These are phyloP conservation scores for Protostelium mycophagum DNA, from an alignment of 78 protist genomes.

Conservation along the genomic window DNA sequence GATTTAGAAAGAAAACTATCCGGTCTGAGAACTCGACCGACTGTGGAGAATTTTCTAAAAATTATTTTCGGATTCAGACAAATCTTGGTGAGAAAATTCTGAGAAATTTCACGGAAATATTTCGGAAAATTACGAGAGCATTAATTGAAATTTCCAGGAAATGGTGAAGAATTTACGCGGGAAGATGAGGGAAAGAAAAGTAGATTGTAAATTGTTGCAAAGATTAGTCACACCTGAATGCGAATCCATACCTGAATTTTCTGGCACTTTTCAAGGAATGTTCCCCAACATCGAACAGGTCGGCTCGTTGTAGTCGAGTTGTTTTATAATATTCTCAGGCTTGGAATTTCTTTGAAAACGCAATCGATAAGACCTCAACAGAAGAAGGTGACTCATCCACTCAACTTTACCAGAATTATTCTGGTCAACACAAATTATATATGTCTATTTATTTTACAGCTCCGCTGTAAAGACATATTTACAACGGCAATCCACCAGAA, in stretches of 20 bases:
- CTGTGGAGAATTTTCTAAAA: background rate
- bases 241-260: background rate
- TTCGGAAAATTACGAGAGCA: too few species aligned
- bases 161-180: background rate
- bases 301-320: background rate
- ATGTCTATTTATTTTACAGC: too few species aligned
- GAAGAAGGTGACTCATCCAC: background rate
- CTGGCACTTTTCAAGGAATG: background rate
- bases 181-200: background rate
- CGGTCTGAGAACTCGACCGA: background rate
- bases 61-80: background rate
- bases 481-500: too few species aligned
- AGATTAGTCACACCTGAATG: background rate
- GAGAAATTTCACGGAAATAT: too few species aligned
- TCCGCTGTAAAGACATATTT: too few species aligned
- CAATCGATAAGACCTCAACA: background rate
- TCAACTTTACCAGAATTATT: too few species aligned
- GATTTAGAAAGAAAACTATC: conserved; percentile 56
- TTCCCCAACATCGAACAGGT: background rate
- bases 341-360: background rate
- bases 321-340: background rate
- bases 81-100: background rate
- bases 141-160: too few species aligned
- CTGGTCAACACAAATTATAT: too few species aligned
- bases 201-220: background rate